Evolutionary conservation across 495 filamentous ascomycete species (phyloP), one percentile per base, ranked within the genome.

Genomic region (Aspergillus coremiiformis): DNA sequence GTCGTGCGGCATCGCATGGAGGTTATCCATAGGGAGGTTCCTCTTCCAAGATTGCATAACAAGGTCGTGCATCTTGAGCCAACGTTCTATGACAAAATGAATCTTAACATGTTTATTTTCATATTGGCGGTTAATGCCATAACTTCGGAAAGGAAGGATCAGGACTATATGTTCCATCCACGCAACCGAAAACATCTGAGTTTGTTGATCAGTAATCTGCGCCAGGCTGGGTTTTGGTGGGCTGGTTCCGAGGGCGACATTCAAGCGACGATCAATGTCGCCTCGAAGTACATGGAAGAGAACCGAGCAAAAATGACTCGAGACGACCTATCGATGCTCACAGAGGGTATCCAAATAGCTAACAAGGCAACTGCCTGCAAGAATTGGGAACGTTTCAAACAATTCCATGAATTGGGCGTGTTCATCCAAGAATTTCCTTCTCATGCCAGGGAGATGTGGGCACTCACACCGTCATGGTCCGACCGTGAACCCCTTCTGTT

Each of bases 211-310:
- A 77, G 75, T 46, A 96, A 97, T 62, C 70, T 97, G 26, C 77
- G 87, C 21, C 86, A 94, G 60, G 84, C 88, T n/a, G 86, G 86
- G 35, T 95, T 96, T 60, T 93, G 90, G 70, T 95, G 91, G 76
- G 84, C 84, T 8, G 89, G 90, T 30, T 89, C 86, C 52, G 81
- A 82, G 0, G 71, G 73, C 11, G 80, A 91, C 53, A 75, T 95
- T 5, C 43, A 61, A 5, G 78, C 70, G 15, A 78, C 86, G 3
- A 56, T 92, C 5, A 74, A 86, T 14, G 79, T 78, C 39, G 82
- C 84, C 9, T 65, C 74, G 30, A 73, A 74, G 32, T 94, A 94
- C 54, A 61, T 94, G 21, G 66, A 69, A 43, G 73, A 80, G 20
- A 63, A 72, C 23, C 67, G 70, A 19, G 70, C 77, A 35, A 66